phyloP scores from a whole-genome alignment of 306 rosid species.

The Sicyos edulis region DNA sequence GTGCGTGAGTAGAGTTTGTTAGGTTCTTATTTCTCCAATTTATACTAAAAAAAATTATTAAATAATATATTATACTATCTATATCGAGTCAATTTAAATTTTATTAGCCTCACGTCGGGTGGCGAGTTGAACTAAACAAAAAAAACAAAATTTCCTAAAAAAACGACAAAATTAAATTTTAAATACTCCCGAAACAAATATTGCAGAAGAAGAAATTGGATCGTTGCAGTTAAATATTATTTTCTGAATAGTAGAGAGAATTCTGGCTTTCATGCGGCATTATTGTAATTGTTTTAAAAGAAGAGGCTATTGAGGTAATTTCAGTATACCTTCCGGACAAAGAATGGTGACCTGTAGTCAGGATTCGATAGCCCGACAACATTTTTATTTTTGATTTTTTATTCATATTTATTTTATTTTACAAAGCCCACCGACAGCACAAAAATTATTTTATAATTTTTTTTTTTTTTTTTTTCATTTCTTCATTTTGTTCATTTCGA shows the following conservation, averaged over 20 bases:
- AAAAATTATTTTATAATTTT: neutral
- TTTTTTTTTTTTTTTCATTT: neutral
- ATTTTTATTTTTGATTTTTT: neutral
- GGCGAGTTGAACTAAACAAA: too few relatives aligned
- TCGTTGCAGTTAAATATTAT: neutral
- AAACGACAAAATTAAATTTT: too few relatives aligned
- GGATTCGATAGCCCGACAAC: slow-evolving; percentile 47
- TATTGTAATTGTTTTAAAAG: neutral
- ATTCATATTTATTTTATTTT: slow-evolving; percentile 14
- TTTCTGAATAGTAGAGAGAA: neutral
- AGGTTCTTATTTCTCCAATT: too few relatives aligned
- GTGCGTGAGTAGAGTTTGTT: too few relatives aligned
- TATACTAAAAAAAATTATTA: too few relatives aligned
- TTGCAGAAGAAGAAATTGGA: neutral
- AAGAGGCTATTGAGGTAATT: neutral
- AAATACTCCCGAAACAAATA: neutral
- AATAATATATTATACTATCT: too few relatives aligned
- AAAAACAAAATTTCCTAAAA: too few relatives aligned
- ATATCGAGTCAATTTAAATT: too few relatives aligned
- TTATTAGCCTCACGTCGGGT: too few relatives aligned
- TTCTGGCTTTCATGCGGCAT: neutral
- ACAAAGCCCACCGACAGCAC: slow-evolving; percentile 44
- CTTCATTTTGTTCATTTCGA: neutral
- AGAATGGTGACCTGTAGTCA: slow-evolving; percentile 31
- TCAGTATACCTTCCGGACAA: neutral